phyloP scores from a whole-genome alignment of 2,329 filamentous ascomycete species.

The Cladorrhinum sp. region DNA sequence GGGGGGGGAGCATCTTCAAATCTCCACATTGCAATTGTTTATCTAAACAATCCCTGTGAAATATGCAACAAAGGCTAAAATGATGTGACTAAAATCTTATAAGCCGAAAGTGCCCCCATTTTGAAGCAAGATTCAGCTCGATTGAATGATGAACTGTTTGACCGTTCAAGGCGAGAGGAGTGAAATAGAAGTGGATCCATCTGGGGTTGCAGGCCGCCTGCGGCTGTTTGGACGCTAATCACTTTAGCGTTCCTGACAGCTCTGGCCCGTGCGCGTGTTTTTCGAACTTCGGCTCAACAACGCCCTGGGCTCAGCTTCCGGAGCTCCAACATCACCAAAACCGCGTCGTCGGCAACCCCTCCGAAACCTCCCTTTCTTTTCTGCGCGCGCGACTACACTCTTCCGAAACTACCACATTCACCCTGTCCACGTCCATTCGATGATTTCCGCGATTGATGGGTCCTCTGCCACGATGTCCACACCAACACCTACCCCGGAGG shows the following conservation, averaged over 20 bases:
- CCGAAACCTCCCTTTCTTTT: neutral
- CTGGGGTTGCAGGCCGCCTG: neutral
- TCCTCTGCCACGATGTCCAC: constrained; percentile 19
- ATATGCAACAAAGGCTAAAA: neutral
- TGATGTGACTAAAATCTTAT: too few relatives aligned
- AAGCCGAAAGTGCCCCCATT: too few relatives aligned
- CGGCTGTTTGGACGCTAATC: neutral
- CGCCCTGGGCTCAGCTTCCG: neutral
- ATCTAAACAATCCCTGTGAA: neutral
- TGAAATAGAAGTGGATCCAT: neutral
- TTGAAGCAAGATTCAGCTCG: too few relatives aligned
- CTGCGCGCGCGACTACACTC: neutral
- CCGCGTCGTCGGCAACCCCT: neutral
- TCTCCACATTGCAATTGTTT: neutral
- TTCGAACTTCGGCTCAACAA: neutral
- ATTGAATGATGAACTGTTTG: too few relatives aligned
- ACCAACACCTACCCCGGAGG: constrained; percentile 6
- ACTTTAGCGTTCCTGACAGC: neutral
- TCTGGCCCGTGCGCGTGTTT: neutral
- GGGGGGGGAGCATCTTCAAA: neutral
- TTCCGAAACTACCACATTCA: neutral
- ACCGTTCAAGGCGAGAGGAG: neutral
- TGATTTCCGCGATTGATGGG: constrained; percentile 13
- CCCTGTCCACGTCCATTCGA: neutral
- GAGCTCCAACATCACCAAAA: neutral